Evolutionary conservation across 116 monocot genomes (phyloP).

Genomic region (Papilionanthe hybrid): DNA sequence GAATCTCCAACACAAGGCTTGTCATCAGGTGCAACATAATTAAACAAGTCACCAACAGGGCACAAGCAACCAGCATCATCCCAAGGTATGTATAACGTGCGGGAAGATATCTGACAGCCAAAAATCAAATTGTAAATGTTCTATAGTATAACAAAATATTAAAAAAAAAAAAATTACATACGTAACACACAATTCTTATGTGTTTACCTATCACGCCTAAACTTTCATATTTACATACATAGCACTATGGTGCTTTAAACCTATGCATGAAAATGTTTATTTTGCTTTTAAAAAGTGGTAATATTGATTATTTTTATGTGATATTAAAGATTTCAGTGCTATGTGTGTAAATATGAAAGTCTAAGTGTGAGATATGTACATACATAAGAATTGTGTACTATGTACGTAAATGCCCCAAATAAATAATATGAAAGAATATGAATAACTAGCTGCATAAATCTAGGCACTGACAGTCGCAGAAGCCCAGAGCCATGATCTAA

Average conservation of each 20-base stretch:
- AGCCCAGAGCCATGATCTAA: conserved; percentile 92
- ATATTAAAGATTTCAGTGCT: too few species aligned
- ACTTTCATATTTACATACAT: too few species aligned
- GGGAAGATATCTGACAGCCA: conserved; percentile 59
- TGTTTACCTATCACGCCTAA: too few species aligned
- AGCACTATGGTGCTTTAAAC: too few species aligned
- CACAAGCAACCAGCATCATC: conserved; percentile 89
- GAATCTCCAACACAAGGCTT: conserved; percentile 14
- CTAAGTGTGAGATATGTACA: too few species aligned
- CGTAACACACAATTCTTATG: too few species aligned
- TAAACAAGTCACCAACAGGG: conserved; percentile 92
- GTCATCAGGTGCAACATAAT: conserved; percentile 80
- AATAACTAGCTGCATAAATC: conserved; percentile 1
- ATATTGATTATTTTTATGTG: too few species aligned
- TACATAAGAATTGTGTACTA: too few species aligned
- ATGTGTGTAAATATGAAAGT: too few species aligned
- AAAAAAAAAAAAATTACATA: neutral
- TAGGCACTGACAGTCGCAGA: conserved; percentile 59
- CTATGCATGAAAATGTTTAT: too few species aligned
- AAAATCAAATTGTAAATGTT: conserved; percentile 1
- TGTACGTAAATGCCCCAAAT: too few species aligned
- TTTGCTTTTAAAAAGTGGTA: too few species aligned
- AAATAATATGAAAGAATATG: neutral
- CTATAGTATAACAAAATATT: neutral
- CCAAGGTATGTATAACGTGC: conserved; percentile 89